A percentile compares a stretch with the other conserved stretches of the same genome.
phyloP scores from a whole-genome alignment of 2,329 filamentous ascomycete genomes.

The Colletotrichum nymphaeae region DNA sequence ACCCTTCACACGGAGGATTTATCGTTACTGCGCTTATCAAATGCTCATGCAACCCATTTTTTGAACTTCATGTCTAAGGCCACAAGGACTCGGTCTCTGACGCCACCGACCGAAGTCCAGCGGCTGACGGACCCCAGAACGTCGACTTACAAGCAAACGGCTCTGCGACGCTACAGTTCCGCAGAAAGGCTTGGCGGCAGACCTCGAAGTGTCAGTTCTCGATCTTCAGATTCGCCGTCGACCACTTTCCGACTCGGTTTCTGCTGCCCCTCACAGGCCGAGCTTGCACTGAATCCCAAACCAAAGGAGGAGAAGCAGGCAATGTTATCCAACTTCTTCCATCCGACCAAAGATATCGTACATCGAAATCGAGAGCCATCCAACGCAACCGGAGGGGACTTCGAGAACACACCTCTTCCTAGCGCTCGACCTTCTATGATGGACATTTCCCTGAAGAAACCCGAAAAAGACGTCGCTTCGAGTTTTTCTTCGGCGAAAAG shows the following conservation, averaged over 20 bases:
- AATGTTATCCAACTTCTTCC: constrained; percentile 33
- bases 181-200: background rate
- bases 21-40: background rate
- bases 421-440: constrained; percentile 45
- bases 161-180: constrained; percentile 24
- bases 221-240: background rate
- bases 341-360: constrained; percentile 13
- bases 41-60: background rate
- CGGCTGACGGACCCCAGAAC: constrained; percentile 17
- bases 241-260: background rate
- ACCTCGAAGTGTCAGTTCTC: background rate
- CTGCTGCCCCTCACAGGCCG: background rate
- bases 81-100: constrained; percentile 19
- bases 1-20: background rate
- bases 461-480: background rate
- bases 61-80: constrained; percentile 15
- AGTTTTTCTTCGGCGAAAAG: constrained; percentile 26
- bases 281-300: background rate
- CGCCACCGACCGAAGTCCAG: constrained; percentile 26
- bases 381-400: constrained; percentile 38
- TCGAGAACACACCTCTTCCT: constrained; percentile 48
- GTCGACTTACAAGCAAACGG: constrained; percentile 11
- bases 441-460: constrained; percentile 32
- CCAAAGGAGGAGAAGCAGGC: background rate
- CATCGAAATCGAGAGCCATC: background rate